Evolutionary conservation across 2,329 filamentous ascomycete species (phyloP).

Genomic region (Colletotrichum nymphaeae): DNA sequence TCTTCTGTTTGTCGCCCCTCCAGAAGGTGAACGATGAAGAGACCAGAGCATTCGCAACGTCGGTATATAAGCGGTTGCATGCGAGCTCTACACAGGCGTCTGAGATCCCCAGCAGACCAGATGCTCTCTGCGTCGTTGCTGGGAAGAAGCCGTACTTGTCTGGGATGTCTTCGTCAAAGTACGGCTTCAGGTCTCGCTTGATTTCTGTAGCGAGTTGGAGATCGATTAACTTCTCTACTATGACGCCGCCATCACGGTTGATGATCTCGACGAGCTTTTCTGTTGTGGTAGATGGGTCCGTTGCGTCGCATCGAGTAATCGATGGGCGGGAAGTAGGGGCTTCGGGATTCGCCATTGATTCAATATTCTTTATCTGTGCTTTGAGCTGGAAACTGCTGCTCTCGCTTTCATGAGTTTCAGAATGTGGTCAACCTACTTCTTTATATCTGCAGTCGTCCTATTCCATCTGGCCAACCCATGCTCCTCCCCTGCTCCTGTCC

Average conservation of each 20-base stretch:
- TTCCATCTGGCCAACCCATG: neutral
- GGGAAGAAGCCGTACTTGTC: conserved; percentile 54
- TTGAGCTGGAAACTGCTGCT: too few relatives aligned
- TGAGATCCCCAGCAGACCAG: conserved; percentile 50
- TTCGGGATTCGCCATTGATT: neutral
- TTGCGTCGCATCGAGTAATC: conserved; percentile 32
- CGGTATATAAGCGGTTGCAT: conserved; percentile 48
- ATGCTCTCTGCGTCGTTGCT: conserved; percentile 50
- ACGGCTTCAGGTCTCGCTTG: conserved; percentile 48
- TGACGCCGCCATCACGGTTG: conserved; percentile 48
- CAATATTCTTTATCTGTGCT: too few relatives aligned
- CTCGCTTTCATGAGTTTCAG: too few relatives aligned
- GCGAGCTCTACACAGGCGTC: conserved; percentile 51
- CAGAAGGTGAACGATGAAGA: conserved; percentile 50
- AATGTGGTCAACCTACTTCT: neutral
- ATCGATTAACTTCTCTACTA: conserved; percentile 49
- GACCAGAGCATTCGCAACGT: conserved; percentile 47
- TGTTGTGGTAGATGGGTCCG: conserved; percentile 37
- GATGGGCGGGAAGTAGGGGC: neutral
- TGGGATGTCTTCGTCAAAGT: conserved; percentile 48
- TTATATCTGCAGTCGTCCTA: neutral
- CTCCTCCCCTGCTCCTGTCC: neutral
- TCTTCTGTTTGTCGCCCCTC: conserved; percentile 45
- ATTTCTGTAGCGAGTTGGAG: conserved; percentile 47
- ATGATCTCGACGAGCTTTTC: conserved; percentile 39